Evolutionary conservation across 495 filamentous ascomycete genomes (phyloP).

Genomic region (Chaetomidium leptoderma): DNA sequence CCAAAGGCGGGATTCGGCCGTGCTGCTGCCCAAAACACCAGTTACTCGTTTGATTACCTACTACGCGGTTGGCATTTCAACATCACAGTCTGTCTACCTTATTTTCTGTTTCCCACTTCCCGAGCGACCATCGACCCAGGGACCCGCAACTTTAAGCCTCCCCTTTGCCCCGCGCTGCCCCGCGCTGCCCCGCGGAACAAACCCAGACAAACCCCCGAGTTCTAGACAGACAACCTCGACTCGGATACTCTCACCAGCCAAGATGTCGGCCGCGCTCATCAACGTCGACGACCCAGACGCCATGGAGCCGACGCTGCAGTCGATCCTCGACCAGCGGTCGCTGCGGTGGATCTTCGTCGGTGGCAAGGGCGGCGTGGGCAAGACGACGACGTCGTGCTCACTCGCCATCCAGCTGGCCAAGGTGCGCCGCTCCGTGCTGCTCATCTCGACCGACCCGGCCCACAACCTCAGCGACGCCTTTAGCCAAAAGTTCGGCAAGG

Average conservation of each 20-base stretch:
- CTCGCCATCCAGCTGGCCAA: constrained; percentile 97
- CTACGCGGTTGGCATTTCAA: no score
- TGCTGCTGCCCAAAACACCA: background rate
- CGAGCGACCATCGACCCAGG: background rate
- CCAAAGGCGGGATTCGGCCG: constrained; percentile 1
- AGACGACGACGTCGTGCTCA: constrained; percentile 97
- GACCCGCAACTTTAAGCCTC: background rate
- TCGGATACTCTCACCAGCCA: constrained; percentile 20
- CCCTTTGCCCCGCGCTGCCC: background rate
- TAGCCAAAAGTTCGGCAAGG: constrained; percentile 98
- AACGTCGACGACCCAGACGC: constrained; percentile 65
- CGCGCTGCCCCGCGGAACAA: background rate
- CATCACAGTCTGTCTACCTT: no score
- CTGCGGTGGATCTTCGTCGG: constrained; percentile 99
- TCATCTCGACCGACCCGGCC: constrained; percentile 97
- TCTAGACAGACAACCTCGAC: background rate
- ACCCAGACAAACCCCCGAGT: background rate
- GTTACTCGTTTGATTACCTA: background rate
- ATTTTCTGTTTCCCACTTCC: background rate
- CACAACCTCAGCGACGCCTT: constrained; percentile 99
- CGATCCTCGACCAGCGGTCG: constrained; percentile 86
- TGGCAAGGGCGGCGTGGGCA: constrained; percentile 98
- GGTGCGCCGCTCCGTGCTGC: constrained; percentile 87
- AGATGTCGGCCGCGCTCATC: constrained; percentile 62
- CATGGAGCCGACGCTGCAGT: constrained; percentile 89